Base-by-base conservation (phyloP, 208 protist species). In the Leishmania major region DNA sequence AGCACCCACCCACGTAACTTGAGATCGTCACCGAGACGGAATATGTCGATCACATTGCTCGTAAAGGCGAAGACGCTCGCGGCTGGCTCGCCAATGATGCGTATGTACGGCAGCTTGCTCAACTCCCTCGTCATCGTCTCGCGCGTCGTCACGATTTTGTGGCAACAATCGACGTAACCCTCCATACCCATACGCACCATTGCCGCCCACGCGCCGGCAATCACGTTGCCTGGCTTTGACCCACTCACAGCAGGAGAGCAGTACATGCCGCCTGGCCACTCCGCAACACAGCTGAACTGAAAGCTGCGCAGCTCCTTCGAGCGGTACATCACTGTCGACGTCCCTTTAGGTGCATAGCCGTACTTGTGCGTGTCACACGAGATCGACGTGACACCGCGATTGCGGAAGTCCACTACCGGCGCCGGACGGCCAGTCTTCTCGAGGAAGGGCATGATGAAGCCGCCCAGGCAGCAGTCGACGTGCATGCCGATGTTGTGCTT, bases 351-450 rank as follows among this genome's bases (percentile, higher is more conserved):
- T 0, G 98, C 95, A 84, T 96, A 99, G 80, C 99, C 99, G 92
- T 99, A 99, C 92, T 99, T 99, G 95, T 99, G 99, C 66, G 98
- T 99, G 90, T 99, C 99, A 76, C 93, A 96, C 15, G 98, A 99
- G 62, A 99, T 99, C 17, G 97, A 98, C 8, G 99, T 99, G 22
- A 99, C 99, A 55, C 99, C 99, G 37, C 85, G 83, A 72, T 99
- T 90, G 66, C 93, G 80, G 83, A 99, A 99, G 90, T 99, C 99
- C 64, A 99, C 98, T 1, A 94, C 55, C 51, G 95, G 96, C 62
- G 89, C 92, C 25, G 57, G 71, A 81, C 94, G 97, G 49, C 98
- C 99, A 1, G 98, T 96, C 73, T 94, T 94, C 47, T 92, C 92
- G 57, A 99, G 93, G 83, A 99, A 99, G 43, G 99, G 98, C 37